These are phyloP conservation scores for Ceratocystis variospora DNA, from an alignment of 2,329 filamentous ascomycete species.

Conservation along the genomic window DNA sequence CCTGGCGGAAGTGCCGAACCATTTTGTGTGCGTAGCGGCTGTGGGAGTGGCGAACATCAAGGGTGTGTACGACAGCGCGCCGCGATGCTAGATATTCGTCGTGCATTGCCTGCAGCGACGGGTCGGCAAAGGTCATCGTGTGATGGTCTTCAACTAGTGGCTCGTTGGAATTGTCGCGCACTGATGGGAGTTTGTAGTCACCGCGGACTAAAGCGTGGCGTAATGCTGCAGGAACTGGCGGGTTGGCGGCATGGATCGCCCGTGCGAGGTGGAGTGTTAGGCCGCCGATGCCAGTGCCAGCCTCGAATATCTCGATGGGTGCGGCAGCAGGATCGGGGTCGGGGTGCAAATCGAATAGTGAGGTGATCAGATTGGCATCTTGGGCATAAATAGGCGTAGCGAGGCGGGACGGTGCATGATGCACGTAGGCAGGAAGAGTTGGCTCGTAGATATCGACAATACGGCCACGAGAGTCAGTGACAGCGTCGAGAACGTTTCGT, in stretches of 20 bases:
- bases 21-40: constrained; percentile 50
- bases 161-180: constrained; percentile 16
- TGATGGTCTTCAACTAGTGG: constrained; percentile 19
- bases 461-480: constrained; percentile 38
- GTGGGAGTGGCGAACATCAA: constrained; percentile 51
- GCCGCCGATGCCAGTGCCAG: constrained; percentile 72
- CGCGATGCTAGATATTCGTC: constrained; percentile 38
- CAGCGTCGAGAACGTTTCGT: constrained; percentile 42
- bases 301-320: constrained; percentile 64
- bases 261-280: constrained; percentile 62
- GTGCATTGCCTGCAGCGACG: constrained; percentile 26
- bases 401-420: constrained; percentile 45
- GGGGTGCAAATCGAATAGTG: constrained; percentile 60
- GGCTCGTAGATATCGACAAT: constrained; percentile 48
- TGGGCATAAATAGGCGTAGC: constrained; percentile 67
- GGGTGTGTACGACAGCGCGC: constrained; percentile 57
- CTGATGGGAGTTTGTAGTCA: constrained; percentile 7
- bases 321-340: constrained; percentile 26
- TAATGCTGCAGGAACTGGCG: constrained; percentile 33
- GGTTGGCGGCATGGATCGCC: constrained; percentile 61
- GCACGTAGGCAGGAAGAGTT: constrained; percentile 58
- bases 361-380: constrained; percentile 63
- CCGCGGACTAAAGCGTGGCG: constrained; percentile 22
- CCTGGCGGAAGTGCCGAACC: constrained; percentile 52
- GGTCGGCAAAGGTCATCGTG: constrained; percentile 21